A percentile compares a stretch with the other conserved stretches of the same genome.
Conservation (phyloP, 2,329 filamentous ascomycete genomes). For the Coniella vitis region DNA sequence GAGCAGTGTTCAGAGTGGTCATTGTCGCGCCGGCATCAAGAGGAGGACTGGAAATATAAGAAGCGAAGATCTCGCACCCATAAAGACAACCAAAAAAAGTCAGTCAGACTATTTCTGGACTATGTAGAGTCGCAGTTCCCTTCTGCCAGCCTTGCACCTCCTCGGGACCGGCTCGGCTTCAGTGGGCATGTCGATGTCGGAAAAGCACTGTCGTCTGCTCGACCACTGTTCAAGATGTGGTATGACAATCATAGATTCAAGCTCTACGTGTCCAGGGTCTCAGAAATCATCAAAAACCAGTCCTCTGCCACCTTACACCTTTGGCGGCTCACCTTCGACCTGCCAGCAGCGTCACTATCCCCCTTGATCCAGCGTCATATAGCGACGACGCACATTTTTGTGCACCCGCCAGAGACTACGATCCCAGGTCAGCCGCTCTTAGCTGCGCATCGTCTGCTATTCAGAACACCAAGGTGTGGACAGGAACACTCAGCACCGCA, state of each 20-base stretch:
- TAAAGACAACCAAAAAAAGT: not conserved
- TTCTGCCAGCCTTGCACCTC: not conserved
- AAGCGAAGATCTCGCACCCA: not conserved
- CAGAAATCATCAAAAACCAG: not conserved
- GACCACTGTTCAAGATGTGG: not conserved
- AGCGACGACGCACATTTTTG: not conserved
- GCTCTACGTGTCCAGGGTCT: not conserved
- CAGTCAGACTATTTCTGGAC: not conserved
- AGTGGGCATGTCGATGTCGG: not conserved
- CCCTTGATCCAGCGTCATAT: not conserved
- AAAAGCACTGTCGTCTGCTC: not conserved
- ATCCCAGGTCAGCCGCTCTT: not conserved
- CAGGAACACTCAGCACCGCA: not conserved
- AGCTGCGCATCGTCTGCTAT: not conserved
- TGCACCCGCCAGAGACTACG: not conserved
- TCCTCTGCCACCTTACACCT: not conserved
- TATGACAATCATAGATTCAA: not conserved
- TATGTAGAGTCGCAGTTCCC: not conserved
- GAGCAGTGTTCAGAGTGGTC: not conserved
- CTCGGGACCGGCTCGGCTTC: no score
- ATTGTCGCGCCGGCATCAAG: not conserved
- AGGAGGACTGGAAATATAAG: not conserved
- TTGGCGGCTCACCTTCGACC: not conserved
- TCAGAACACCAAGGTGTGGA: not conserved
- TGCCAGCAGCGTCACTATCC: not conserved